Percentiles rank a stretch among this genome's conserved stretches.
Evolutionary conservation across 148 eudicot genomes (phyloP).

Genomic region (Pouteria glomerata): DNA sequence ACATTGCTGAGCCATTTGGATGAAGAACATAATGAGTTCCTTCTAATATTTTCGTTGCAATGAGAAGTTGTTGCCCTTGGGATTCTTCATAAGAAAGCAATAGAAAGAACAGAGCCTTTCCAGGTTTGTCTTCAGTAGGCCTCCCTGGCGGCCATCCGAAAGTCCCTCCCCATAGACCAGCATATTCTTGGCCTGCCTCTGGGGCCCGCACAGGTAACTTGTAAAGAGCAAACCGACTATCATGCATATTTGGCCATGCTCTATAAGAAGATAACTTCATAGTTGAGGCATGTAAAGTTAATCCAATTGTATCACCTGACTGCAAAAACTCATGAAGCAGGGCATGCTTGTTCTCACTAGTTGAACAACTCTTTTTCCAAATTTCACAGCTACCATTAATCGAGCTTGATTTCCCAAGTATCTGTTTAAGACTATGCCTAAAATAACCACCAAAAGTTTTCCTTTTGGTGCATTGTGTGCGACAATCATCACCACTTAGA

Average conservation of each 20-base stretch:
- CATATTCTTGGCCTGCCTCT: constrained; percentile 42
- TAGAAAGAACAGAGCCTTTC: constrained; percentile 67
- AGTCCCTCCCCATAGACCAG: constrained; percentile 87
- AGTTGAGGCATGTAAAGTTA: constrained; percentile 60
- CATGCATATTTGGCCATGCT: constrained; percentile 93
- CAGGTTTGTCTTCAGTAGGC: constrained; percentile 67
- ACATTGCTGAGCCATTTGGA: constrained; percentile 95
- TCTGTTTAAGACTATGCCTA: constrained; percentile 48
- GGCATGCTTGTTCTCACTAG: constrained; percentile 53
- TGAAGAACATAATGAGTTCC: constrained; percentile 81
- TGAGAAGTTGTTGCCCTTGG: constrained; percentile 53
- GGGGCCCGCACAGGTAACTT: constrained; percentile 56
- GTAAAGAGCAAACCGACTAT: constrained; percentile 69
- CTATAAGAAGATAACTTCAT: constrained; percentile 65
- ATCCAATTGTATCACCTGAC: constrained; percentile 65
- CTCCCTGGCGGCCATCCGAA: constrained; percentile 92
- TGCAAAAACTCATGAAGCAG: constrained; percentile 64
- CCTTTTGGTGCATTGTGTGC: constrained; percentile 41
- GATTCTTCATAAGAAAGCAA: constrained; percentile 74
- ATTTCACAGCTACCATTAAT: constrained; percentile 35
- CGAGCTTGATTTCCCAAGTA: constrained; percentile 55
- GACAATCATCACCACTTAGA: constrained; percentile 36
- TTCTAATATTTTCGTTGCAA: constrained; percentile 79
- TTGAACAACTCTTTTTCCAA: constrained; percentile 38
- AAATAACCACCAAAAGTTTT: constrained; percentile 57